Evolutionary conservation across 2,329 filamentous ascomycete species (phyloP).

Genomic region (Lasiodiplodia sp.): DNA sequence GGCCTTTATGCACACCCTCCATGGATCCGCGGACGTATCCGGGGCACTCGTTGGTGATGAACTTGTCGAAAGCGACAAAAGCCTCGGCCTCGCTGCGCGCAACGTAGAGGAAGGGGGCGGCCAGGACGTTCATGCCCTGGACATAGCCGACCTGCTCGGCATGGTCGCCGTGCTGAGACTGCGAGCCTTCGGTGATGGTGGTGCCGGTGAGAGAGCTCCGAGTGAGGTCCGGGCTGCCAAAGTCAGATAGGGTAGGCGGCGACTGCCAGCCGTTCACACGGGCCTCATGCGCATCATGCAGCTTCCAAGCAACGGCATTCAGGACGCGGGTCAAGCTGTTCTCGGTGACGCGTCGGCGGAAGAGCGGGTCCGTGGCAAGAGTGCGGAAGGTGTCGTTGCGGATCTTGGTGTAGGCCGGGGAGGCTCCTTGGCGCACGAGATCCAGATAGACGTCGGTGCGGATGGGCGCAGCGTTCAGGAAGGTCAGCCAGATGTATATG

Average conservation of each 20-base stretch:
- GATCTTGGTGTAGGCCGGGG: slow-evolving; percentile 95
- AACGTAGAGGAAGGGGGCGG: slow-evolving; percentile 93
- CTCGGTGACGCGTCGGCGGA: slow-evolving; percentile 92
- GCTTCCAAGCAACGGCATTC: slow-evolving; percentile 93
- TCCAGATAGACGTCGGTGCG: slow-evolving; percentile 87
- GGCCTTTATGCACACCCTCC: slow-evolving; percentile 93
- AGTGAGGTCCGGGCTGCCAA: slow-evolving; percentile 54
- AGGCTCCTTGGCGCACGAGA: slow-evolving; percentile 90
- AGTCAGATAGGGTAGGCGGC: slow-evolving; percentile 57
- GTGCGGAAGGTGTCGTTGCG: slow-evolving; percentile 98
- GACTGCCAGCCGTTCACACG: slow-evolving; percentile 60
- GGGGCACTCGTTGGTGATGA: slow-evolving; percentile 87
- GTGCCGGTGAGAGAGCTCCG: slow-evolving; percentile 36
- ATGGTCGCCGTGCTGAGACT: slow-evolving; percentile 31
- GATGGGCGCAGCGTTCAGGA: slow-evolving; percentile 86
- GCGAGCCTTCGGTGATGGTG: slow-evolving; percentile 28
- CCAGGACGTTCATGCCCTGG: slow-evolving; percentile 98
- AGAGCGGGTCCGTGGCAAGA: slow-evolving; percentile 94
- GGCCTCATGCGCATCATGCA: slow-evolving; percentile 78
- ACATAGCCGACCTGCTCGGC: slow-evolving; percentile 84
- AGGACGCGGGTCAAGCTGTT: slow-evolving; percentile 92
- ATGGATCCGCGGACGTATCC: slow-evolving; percentile 95
- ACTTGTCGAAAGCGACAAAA: slow-evolving; percentile 86
- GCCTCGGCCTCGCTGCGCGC: slow-evolving; percentile 94
- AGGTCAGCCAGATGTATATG: slow-evolving; percentile 95